Conservation (phyloP, 1,284 basidiomycete species). For the Apiotrichum laibachii region DNA sequence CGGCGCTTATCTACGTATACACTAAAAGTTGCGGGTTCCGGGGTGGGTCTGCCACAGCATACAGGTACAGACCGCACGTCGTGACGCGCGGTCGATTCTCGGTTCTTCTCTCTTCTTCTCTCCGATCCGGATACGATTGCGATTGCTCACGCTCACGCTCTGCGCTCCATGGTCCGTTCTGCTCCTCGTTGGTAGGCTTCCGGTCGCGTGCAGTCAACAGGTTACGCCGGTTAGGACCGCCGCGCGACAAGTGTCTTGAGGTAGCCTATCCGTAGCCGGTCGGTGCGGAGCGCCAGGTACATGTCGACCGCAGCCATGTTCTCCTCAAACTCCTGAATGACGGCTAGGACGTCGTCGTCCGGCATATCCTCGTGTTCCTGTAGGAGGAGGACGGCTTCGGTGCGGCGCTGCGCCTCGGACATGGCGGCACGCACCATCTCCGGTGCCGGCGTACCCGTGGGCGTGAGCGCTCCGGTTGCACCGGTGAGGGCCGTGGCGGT, state of each 20-base stretch:
- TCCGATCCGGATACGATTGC: too few species aligned
- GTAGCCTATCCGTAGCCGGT: conserved; percentile 1
- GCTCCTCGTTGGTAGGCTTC: too few species aligned
- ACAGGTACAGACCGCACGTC: too few species aligned
- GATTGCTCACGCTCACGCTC: too few species aligned
- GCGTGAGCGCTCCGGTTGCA: conserved; percentile 11
- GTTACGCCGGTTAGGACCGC: neutral
- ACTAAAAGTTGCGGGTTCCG: too few species aligned
- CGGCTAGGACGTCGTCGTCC: conserved; percentile 39
- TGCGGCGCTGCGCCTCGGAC: conserved; percentile 35
- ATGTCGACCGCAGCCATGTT: conserved; percentile 38
- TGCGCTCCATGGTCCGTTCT: too few species aligned
- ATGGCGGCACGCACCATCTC: conserved; percentile 18
- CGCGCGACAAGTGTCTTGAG: neutral
- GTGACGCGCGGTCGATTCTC: too few species aligned
- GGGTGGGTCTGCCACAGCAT: too few species aligned
- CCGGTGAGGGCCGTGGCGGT: conserved; percentile 4
- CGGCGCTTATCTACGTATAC: too few species aligned
- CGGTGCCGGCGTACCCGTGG: conserved; percentile 2
- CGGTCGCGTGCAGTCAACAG: too few species aligned
- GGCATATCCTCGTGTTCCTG: conserved; percentile 33
- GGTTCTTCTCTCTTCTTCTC: too few species aligned
- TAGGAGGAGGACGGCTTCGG: conserved; percentile 36
- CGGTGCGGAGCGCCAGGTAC: conserved; percentile 37
- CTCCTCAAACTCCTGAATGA: conserved; percentile 40